Evolutionary conservation across 495 filamentous ascomycete genomes (phyloP), one percentile per base, ranked within the genome.

Genomic region (Alectoria sarmentosa): DNA sequence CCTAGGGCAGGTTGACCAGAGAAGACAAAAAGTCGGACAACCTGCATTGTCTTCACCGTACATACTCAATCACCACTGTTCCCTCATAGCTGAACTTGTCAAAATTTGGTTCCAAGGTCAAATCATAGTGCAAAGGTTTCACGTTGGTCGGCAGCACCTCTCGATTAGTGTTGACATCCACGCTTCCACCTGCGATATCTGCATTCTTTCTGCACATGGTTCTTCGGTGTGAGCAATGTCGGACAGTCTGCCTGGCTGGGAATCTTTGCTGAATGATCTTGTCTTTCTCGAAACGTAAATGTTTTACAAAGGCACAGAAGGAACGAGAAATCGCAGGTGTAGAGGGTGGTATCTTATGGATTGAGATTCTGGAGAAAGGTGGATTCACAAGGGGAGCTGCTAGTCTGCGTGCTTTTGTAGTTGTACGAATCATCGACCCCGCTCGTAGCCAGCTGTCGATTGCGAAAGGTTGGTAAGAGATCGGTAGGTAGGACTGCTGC

Each of bases 81-180:
- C 86, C 86, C 55, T 85, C 78, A 66, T 86, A 89, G 54, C 76
- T 83, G 75, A 85, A 86, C 17, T 76, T 83, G 64, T 84, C 80
- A 63, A 88, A 82, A 73, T 88, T 78, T 21, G 86, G 86, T 74
- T 88, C 86, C 39, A 89, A 76, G n/a, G 82, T 84, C 67, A 89
- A 71, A 67, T 86, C 77, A 72, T 89, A 88, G 70, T 89, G 86
- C 30, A 81, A 65, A 2, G 86, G 85, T 75, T 85, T 87, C 63
- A 88, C 84, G 62, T 88, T 88, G 70, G 83, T 85, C 52, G 86
- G 86, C 57, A 89, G 74, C 65, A 88, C 83, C 76, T 87, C 82
- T 68, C 85, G 81, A 59, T 83, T 82, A 62, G 80, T 75, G 58
- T 74, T 67, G 60, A 85, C 73, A 73, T 84, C 74, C 58, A 79